Base-by-base conservation (phyloP, 208 protist species). In the Ichthyophonus hoferi region DNA sequence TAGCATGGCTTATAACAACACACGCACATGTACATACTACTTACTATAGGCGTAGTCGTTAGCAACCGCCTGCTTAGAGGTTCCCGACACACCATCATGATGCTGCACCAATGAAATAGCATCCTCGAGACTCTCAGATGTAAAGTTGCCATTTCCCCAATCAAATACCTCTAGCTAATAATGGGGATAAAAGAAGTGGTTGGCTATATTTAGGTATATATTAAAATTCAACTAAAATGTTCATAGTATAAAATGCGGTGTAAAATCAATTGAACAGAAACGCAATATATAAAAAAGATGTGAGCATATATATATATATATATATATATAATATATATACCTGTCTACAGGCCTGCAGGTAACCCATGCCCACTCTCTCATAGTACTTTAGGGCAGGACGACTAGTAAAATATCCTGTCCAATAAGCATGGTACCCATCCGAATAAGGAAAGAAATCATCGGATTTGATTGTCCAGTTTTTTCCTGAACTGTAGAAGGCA, bases 381-480 rank as follows among this genome's bases (percentile, higher is more conserved):
- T 93, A 83, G 1, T 87, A 58, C 90, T 96, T 96, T 50, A 95
- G 81, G 24, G 88, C 87, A 1, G 93, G 90, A 1, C 93, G 87
- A 35, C 91, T 94, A 1, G 93, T 92, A 85, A 94, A 95, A 90
- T 95, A 96, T 42, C 94, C 94, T 1, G 93, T 94, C 94, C 94
- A 96, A 83, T 90, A 95, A 37, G 79, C 17, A 77, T 92, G 88
- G 33, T n/a, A 31, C 40, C 76, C 40, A 82, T 94, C 93, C 33
- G 92, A 91, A 83, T 94, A 93, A 1, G 93, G 94, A 79, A 95
- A 94, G 87, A 95, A 93, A 82, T 95, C 94, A 41, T 89, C 90
- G 7, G 33, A 43, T 42, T 91, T 91, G 38, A 33, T 2, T 67
- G 33, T 1, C 41, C 86, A 89, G 2, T 81, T 38, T 31, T 89